Conservation (phyloP, 108 stramenopile genomes). For the Cyclotella kingstonii region DNA sequence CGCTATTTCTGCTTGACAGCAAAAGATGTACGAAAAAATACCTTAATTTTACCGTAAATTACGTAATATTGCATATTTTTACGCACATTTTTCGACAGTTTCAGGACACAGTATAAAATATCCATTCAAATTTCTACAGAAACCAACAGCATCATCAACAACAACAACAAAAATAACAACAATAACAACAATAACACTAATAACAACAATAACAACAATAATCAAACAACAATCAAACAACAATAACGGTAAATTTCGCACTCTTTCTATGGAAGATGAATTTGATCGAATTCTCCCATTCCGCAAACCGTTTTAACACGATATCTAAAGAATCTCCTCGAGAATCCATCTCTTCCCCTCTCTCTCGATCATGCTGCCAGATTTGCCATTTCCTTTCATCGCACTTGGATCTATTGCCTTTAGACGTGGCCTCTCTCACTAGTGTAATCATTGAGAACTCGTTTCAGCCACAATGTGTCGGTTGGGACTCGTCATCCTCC, state of each 20-base stretch:
- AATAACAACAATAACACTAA: too few species aligned
- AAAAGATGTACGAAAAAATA: too few species aligned
- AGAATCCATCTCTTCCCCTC: slow-evolving; percentile 21
- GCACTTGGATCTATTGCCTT: slow-evolving; percentile 35
- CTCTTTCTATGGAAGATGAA: slow-evolving; percentile 21
- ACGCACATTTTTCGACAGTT: too few species aligned
- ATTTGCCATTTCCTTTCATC: slow-evolving; percentile 46
- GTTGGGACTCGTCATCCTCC: slow-evolving; percentile 39
- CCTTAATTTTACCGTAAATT: too few species aligned
- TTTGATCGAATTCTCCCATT: slow-evolving; percentile 9
- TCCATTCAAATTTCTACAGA: too few species aligned
- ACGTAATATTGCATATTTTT: too few species aligned
- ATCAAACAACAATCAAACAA: too few species aligned
- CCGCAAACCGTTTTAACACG: slow-evolving; percentile 2
- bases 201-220: too few species aligned
- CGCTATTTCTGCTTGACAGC: too few species aligned
- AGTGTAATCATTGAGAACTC: slow-evolving; percentile 13
- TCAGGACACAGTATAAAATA: too few species aligned
- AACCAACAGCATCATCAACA: too few species aligned
- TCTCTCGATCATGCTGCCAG: slow-evolving; percentile 35
- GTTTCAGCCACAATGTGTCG: slow-evolving; percentile 15
- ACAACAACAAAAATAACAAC: too few species aligned
- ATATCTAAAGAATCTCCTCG: slow-evolving; percentile 40
- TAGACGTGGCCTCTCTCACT: slow-evolving; percentile 31
- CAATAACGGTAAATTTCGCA: background rate